phyloP scores from a whole-genome alignment of 108 stramenopile genomes.

The Aurantiochytrium sp. region DNA sequence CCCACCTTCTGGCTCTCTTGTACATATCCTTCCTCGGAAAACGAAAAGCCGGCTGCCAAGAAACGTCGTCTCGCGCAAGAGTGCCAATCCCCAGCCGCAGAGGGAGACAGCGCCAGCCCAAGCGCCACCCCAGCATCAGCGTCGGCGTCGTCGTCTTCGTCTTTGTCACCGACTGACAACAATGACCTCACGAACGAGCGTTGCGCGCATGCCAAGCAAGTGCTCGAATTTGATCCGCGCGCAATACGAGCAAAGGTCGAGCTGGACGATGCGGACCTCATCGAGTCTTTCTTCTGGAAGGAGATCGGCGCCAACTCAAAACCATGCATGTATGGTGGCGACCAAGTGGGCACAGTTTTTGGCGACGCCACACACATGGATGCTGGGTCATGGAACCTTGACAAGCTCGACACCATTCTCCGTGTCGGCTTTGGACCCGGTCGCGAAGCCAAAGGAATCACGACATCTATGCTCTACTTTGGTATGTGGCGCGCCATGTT shows the following conservation, averaged over 20 bases:
- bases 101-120: no score
- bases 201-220: no score
- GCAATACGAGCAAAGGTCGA: neutral
- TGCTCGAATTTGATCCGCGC: neutral
- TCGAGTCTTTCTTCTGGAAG: neutral
- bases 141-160: no score
- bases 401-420: conserved; percentile 25
- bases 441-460: conserved; percentile 42
- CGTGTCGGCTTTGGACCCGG: conserved; percentile 24
- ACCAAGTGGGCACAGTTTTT: conserved; percentile 45
- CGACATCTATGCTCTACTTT: conserved; percentile 50
- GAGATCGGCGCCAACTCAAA: neutral
- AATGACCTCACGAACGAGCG: no score
- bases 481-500: conserved; percentile 58
- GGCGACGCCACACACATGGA: conserved; percentile 5
- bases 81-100: no score
- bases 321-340: conserved; percentile 44
- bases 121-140: no score
- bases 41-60: neutral
- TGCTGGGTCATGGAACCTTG: conserved; percentile 45
- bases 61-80: no score
- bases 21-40: neutral
- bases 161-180: no score
- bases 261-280: neutral
- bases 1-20: neutral